Conservation (phyloP, 2,329 filamentous ascomycete species). For the Colletotrichum musicola region DNA sequence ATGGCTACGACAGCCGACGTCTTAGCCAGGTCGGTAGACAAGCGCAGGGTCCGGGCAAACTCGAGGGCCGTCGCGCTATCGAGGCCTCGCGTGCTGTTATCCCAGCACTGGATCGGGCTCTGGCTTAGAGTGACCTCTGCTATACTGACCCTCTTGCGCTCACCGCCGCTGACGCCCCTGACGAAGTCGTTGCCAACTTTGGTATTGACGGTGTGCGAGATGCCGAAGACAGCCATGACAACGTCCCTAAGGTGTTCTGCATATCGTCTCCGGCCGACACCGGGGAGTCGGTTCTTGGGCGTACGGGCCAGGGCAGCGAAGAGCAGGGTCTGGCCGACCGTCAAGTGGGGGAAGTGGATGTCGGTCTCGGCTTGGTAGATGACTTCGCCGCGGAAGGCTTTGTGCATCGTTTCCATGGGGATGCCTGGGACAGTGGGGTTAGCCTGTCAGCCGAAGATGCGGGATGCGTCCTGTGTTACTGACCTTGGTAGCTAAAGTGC, state of each 20-base stretch:
- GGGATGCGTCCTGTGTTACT: neutral
- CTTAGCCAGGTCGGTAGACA: constrained; percentile 69
- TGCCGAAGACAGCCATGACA: constrained; percentile 72
- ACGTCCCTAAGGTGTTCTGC: constrained; percentile 53
- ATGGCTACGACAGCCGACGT: constrained; percentile 69
- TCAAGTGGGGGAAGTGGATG: constrained; percentile 74
- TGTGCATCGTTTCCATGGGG: constrained; percentile 51
- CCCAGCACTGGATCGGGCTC: constrained; percentile 74
- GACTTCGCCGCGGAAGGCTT: constrained; percentile 65
- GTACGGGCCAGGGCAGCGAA: constrained; percentile 74
- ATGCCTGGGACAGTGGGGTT: constrained; percentile 41
- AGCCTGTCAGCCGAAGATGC: neutral
- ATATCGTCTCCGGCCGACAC: constrained; percentile 66
- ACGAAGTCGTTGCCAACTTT: constrained; percentile 73
- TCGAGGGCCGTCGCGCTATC: constrained; percentile 73
- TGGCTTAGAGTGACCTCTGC: constrained; percentile 68
- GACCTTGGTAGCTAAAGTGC: constrained; percentile 65
- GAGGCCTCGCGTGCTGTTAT: constrained; percentile 72
- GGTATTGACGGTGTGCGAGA: constrained; percentile 71
- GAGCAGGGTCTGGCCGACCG: constrained; percentile 72
- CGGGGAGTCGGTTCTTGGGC: constrained; percentile 70
- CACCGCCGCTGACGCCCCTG: constrained; percentile 65
- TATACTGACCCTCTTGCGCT: constrained; percentile 76
- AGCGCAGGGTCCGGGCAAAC: constrained; percentile 69
- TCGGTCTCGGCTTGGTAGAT: constrained; percentile 76